Evolutionary conservation across 2,329 filamentous ascomycete genomes (phyloP).

Genomic region (Mycosphaerella sp.): DNA sequence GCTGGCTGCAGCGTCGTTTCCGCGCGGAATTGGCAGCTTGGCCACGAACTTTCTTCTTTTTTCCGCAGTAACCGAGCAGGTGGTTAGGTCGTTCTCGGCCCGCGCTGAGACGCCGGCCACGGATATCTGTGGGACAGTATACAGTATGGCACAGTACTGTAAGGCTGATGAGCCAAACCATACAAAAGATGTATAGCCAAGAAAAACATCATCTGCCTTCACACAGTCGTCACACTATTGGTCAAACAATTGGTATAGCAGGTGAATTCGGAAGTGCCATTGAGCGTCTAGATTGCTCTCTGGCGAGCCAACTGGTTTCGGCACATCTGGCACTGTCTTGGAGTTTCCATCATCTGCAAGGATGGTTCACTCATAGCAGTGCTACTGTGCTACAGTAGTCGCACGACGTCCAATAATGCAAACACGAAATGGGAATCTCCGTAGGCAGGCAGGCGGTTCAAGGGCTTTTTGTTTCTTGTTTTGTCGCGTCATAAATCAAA

Average conservation of each 20-base stretch:
- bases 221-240: neutral
- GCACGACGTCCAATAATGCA: neutral
- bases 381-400: too few relatives aligned
- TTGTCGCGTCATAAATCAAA: too few relatives aligned
- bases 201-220: neutral
- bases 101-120: neutral
- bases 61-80: neutral
- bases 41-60: neutral
- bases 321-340: constrained; percentile 1
- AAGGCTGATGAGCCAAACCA: neutral
- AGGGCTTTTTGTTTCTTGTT: too few relatives aligned
- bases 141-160: neutral
- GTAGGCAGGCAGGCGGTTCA: too few relatives aligned
- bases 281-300: constrained; percentile 7
- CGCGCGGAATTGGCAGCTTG: neutral
- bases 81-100: constrained; percentile 7
- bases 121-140: neutral
- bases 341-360: constrained; percentile 1
- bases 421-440: too few relatives aligned
- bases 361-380: neutral
- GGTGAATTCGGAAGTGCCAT: neutral
- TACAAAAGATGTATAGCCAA: too few relatives aligned
- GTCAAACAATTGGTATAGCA: neutral
- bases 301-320: neutral
- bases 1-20: too few relatives aligned